Conservation (phyloP, 345 rosid species). For the Arabidopsis arenosa region DNA sequence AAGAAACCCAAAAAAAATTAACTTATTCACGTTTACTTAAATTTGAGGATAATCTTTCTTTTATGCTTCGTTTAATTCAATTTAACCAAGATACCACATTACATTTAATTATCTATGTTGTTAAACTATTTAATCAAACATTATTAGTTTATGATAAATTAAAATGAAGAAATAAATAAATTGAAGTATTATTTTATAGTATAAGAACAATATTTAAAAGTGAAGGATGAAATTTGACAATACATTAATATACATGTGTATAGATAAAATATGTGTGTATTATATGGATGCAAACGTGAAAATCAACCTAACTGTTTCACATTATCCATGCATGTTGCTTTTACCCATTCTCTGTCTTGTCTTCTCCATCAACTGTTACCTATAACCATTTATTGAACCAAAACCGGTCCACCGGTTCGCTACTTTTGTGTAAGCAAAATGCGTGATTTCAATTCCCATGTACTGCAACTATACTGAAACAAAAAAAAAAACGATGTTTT, state of each 20-base stretch:
- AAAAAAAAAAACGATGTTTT: neutral
- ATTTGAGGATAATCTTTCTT: neutral
- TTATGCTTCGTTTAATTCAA: neutral
- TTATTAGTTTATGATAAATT: constrained; percentile 2
- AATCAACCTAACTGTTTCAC: constrained; percentile 41
- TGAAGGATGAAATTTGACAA: neutral
- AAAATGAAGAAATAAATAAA: neutral
- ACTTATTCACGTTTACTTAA: neutral
- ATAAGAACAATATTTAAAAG: neutral
- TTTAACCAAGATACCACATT: neutral
- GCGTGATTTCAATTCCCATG: neutral
- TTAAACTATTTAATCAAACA: neutral
- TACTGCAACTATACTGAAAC: constrained; percentile 9
- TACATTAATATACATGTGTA: neutral
- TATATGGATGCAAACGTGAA: constrained; percentile 30
- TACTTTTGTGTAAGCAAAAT: neutral
- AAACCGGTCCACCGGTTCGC: constrained; percentile 25
- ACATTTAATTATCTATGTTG: neutral
- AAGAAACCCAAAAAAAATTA: no score
- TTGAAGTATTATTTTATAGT: neutral
- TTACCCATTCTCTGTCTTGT: constrained; percentile 15
- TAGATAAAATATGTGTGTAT: neutral
- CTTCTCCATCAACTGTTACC: constrained; percentile 28
- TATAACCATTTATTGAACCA: constrained; percentile 33
- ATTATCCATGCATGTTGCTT: constrained; percentile 36